A percentile compares a stretch with the other conserved stretches of the same genome.
phyloP scores from a whole-genome alignment of 1,284 basidiomycete genomes.

The Ustilago bromivora region DNA sequence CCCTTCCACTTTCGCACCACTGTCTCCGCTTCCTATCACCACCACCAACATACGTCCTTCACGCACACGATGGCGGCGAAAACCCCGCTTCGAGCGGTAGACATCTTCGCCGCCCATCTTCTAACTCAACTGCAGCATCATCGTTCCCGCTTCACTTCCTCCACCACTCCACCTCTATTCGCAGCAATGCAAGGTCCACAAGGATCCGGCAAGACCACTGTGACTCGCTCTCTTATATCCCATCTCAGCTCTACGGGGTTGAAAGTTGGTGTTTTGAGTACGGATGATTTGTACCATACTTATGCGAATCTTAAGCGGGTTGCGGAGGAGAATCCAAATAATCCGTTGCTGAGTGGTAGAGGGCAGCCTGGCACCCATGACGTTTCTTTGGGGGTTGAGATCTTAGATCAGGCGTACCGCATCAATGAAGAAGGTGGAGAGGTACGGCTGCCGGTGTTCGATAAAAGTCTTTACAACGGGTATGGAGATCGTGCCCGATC shows the following conservation, averaged over 20 bases:
- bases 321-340: slow-evolving; percentile 27
- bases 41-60: neutral
- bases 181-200: slow-evolving; percentile 53
- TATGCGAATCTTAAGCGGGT: slow-evolving; percentile 27
- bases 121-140: slow-evolving; percentile 18
- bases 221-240: slow-evolving; percentile 26
- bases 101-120: slow-evolving; percentile 40
- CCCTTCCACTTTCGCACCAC: neutral
- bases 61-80: slow-evolving; percentile 10
- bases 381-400: slow-evolving; percentile 15
- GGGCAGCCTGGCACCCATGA: slow-evolving; percentile 51
- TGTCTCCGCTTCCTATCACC: neutral
- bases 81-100: slow-evolving; percentile 17
- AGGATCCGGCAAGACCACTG: slow-evolving; percentile 47
- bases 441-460: slow-evolving; percentile 34
- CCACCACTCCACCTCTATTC: slow-evolving; percentile 26
- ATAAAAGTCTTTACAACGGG: slow-evolving; percentile 40
- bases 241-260: slow-evolving; percentile 11
- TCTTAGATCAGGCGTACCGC: slow-evolving; percentile 15
- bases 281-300: slow-evolving; percentile 45
- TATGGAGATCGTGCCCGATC: slow-evolving; percentile 30
- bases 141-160: slow-evolving; percentile 10
- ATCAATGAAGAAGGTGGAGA: slow-evolving; percentile 20
- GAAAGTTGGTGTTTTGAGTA: slow-evolving; percentile 26
- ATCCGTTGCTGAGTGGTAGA: slow-evolving; percentile 37